phyloP scores from a whole-genome alignment of 2,329 filamentous ascomycete species.

The Stagonosporopsis cucurbitacearum region DNA sequence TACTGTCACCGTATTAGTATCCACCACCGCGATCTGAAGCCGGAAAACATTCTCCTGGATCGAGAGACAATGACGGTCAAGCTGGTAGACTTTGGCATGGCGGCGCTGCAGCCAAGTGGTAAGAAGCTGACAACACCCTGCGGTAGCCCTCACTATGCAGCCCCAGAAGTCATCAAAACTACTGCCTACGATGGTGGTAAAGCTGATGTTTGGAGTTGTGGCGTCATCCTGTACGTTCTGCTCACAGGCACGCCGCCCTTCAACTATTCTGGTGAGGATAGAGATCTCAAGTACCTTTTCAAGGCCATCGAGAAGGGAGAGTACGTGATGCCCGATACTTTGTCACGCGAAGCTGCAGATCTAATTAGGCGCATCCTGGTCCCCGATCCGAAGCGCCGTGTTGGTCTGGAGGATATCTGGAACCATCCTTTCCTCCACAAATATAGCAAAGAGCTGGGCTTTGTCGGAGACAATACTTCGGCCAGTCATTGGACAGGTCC shows the following conservation, averaged over 20 bases:
- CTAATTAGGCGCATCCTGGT: constrained; percentile 81
- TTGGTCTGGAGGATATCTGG: constrained; percentile 83
- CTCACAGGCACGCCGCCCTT: constrained; percentile 86
- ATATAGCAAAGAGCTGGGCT: constrained; percentile 74
- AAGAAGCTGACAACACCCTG: constrained; percentile 87
- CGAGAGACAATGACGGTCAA: constrained; percentile 75
- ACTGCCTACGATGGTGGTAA: constrained; percentile 80
- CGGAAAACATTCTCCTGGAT: constrained; percentile 93
- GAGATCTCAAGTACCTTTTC: constrained; percentile 69
- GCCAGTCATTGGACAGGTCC: constrained; percentile 61
- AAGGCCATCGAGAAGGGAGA: constrained; percentile 58
- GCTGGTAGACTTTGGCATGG: constrained; percentile 98
- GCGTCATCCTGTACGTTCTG: constrained; percentile 80
- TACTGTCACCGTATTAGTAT: constrained; percentile 96
- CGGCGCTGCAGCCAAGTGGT: constrained; percentile 81
- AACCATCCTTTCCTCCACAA: constrained; percentile 83
- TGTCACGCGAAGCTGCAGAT: constrained; percentile 74
- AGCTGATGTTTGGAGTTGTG: constrained; percentile 91
- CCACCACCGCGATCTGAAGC: constrained; percentile 94
- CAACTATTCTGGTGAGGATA: constrained; percentile 54
- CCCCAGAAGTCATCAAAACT: constrained; percentile 85
- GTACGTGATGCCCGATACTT: constrained; percentile 54
- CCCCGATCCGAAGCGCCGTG: constrained; percentile 77
- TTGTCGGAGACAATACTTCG: constrained; percentile 63
- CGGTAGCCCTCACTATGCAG: constrained; percentile 95